Evolutionary conservation across 352 stramenopile genomes (phyloP), one percentile per base, ranked within the genome.

Genomic region (Pythium angustatum): DNA sequence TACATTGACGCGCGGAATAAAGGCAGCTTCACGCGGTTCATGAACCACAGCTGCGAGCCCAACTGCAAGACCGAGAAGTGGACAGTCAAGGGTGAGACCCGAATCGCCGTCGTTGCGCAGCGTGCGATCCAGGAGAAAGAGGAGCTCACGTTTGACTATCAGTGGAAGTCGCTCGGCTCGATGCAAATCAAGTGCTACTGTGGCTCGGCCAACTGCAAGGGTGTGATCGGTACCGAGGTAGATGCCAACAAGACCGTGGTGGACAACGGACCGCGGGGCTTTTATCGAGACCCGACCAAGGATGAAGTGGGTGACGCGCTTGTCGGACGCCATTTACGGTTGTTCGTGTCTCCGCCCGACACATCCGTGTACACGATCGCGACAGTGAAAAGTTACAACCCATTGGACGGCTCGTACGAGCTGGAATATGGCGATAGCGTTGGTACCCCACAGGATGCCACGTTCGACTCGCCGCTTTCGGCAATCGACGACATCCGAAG

Each of bases 51-150:
- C 64, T 98, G 94, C 58, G 87, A 96, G 49, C 92, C 93, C 0
- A 98, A 98, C 68, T 98, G 94, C 68, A 96, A 94, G 68, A 98
- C 94, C 31, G 90, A 98, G 71, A 98, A 98, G 52, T 98, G 97
- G 79, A 94, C 82, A 6, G 83, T 98, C 15, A 84, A 96, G 49
- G 91, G 93, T 24, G 88, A 91, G 51, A 97, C 91, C 64, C 80
- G 94, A 21, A 98, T 99, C 62, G 93, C 96, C 0, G 96, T 99
- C 6, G 93, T 98, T 55, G 91, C 96, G 12, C 78, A 98, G 55
- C 81, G 82, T n/a, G 77, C 96, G 51, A 98, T 98, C 53, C 21
- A 71, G 10, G 62, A 69, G 5, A 83, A 85, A 6, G 92, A 98
- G 73, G 96, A 99, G 65, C 75, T 99, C 28, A 97, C 84, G 43